Percentiles rank a stretch among this genome's conserved stretches.
phyloP scores from a whole-genome alignment of 2,329 filamentous ascomycete species.

The Colletotrichum viniferum region DNA sequence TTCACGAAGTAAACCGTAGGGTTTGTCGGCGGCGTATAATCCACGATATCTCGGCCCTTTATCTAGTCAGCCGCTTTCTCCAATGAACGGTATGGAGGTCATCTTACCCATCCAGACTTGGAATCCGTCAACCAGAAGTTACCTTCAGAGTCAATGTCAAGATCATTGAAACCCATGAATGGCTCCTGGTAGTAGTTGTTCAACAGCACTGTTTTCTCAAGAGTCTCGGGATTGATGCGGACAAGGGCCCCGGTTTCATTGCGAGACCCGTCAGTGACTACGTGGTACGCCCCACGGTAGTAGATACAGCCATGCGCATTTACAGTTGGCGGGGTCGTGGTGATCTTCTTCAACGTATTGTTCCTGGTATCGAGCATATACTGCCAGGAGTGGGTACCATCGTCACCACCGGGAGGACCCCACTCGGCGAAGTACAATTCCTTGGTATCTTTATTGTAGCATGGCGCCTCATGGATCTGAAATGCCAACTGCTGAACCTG shows the following conservation, averaged over 20 bases:
- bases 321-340: not conserved
- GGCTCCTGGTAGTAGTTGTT: not conserved
- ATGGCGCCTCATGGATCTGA: not conserved
- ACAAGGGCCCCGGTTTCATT: not conserved
- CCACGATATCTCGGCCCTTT: not conserved
- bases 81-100: fast-evolving
- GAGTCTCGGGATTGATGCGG: not conserved
- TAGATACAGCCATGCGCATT: not conserved
- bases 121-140: not conserved
- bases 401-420: not conserved
- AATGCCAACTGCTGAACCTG: not conserved
- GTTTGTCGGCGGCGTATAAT: not conserved
- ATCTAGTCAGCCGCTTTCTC: not conserved
- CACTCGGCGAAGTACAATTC: not conserved
- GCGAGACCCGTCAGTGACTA: not conserved
- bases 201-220: not conserved
- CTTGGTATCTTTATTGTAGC: not conserved
- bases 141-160: not conserved
- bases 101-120: not conserved
- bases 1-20: not conserved
- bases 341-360: not conserved
- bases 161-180: not conserved
- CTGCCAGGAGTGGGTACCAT: not conserved
- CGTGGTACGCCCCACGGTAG: not conserved
- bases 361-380: not conserved